Evolutionary conservation across 768 basidiomycete genomes (phyloP).

Genomic region (Pleurotus salmoneostramineus): DNA sequence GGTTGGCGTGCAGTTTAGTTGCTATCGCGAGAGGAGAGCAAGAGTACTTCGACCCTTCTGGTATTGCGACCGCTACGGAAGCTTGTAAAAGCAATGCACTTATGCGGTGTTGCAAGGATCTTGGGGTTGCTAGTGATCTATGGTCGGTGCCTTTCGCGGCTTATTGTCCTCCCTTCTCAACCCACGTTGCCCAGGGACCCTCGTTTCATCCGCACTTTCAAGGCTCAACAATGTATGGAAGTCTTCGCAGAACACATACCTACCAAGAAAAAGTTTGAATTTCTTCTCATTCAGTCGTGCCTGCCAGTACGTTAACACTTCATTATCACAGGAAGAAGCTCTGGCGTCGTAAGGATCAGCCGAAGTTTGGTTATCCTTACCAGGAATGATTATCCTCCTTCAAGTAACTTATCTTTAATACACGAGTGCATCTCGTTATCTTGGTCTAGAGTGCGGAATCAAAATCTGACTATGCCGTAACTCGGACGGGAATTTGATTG

Average conservation of each 20-base stretch:
- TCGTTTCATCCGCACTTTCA: slow-evolving; percentile 92
- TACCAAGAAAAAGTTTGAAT: slow-evolving; percentile 85
- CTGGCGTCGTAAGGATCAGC: slow-evolving; percentile 85
- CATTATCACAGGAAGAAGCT: slow-evolving; percentile 69
- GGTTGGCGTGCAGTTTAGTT: slow-evolving; percentile 56
- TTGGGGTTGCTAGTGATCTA: slow-evolving; percentile 93
- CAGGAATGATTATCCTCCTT: slow-evolving; percentile 48
- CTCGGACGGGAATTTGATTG: too few species aligned
- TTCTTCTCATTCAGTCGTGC: slow-evolving; percentile 16
- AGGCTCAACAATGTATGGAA: slow-evolving; percentile 76
- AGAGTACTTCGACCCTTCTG: slow-evolving; percentile 90
- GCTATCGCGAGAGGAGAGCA: slow-evolving; percentile 93
- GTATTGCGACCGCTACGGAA: slow-evolving; percentile 91
- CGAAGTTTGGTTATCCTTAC: slow-evolving; percentile 86
- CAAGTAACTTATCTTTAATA: neutral
- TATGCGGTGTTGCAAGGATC: slow-evolving; percentile 96
- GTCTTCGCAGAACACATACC: slow-evolving; percentile 80
- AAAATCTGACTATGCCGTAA: too few species aligned
- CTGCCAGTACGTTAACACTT: neutral
- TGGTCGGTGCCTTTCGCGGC: slow-evolving; percentile 51
- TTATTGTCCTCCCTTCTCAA: neutral
- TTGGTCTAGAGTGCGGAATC: neutral
- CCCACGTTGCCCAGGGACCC: slow-evolving; percentile 67
- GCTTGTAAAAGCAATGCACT: slow-evolving; percentile 95
- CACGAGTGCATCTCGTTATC: neutral